Evolutionary conservation across 805 yeast genomes (phyloP), one percentile per base, ranked within the genome.

Genomic region (Monosporozyma unispora): DNA sequence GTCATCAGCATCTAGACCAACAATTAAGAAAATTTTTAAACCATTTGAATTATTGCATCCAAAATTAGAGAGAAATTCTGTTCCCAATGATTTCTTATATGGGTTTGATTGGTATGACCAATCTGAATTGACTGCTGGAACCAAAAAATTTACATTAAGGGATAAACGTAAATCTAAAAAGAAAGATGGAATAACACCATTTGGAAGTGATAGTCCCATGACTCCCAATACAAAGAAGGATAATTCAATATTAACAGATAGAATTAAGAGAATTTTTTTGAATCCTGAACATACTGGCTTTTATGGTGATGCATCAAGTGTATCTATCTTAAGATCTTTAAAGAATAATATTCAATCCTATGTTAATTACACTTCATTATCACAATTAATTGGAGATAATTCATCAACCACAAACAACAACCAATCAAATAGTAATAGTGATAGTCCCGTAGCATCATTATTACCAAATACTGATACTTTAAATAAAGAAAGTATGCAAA

Each of bases 261-360:
- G 22, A 39, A 19, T 31, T 11, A 38, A 37, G 16, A 21, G 31
- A 29, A 31, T 47, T 12, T 41, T 47, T 40, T 64, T 70, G 14
- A 68, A 71, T 49, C 74, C 73, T 6, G 73, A 77, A 45, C 77
- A 80, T 25, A 75, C 76, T 27, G 87, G 88, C 0, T 82, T 79
- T 59, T 78, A 78, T 54, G 89, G 89, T 1, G 74, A 76, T 11
- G 84, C 81, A 8, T 80, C 88, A 3, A 72, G 79, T 51, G 75
- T 82, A 2, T 77, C 78, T 7, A 66, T 79, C 18, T 62, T 82
- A 41, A 69, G 80, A 55, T 74, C 77, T 10, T 56, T 78, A 40
- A 50, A 33, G 28, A 28, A 27, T n/a, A 35, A 37, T 44, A 43
- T 48, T 18, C 46, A 48, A 16, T 18, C 39, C 2, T 48, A 25